phyloP scores from a whole-genome alignment of 75 land plant genomes.

The Cupressus sempervirens region DNA sequence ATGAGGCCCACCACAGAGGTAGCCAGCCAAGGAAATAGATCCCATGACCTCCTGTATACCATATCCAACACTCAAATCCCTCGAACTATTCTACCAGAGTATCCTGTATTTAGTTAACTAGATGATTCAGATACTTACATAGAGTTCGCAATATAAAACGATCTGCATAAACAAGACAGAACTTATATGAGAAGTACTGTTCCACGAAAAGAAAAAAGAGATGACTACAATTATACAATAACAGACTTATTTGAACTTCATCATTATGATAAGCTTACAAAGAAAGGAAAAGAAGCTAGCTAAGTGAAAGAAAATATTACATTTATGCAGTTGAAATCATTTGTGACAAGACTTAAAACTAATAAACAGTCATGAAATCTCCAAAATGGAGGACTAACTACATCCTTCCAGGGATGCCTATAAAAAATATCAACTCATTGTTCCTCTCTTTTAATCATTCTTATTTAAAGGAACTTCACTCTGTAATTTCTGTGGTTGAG shows the following conservation, averaged over 20 bases:
- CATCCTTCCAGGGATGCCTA: not conserved
- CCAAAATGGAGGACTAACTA: not conserved
- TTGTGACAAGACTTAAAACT: not conserved
- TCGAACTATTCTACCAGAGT: too few relatives aligned
- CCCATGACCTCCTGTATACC: too few relatives aligned
- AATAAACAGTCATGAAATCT: not conserved
- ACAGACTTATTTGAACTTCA: not conserved
- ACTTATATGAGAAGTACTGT: not conserved
- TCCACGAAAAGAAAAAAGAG: not conserved
- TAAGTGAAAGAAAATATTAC: not conserved
- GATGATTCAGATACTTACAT: slow-evolving; percentile 61
- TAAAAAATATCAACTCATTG: not conserved
- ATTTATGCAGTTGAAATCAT: not conserved
- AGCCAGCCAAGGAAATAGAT: too few relatives aligned
- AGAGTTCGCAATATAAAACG: slow-evolving; percentile 71
- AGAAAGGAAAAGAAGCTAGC: not conserved
- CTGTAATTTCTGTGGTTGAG: not conserved
- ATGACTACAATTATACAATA: not conserved
- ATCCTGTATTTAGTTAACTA: not conserved
- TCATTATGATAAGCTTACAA: not conserved
- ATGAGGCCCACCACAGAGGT: too few relatives aligned
- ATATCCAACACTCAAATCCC: too few relatives aligned
- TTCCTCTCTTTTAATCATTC: not conserved
- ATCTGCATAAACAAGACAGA: slow-evolving; percentile 45
- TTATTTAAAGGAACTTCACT: not conserved